Conservation (phyloP, 257 asterid species). For the Leptodermis oblonga region DNA sequence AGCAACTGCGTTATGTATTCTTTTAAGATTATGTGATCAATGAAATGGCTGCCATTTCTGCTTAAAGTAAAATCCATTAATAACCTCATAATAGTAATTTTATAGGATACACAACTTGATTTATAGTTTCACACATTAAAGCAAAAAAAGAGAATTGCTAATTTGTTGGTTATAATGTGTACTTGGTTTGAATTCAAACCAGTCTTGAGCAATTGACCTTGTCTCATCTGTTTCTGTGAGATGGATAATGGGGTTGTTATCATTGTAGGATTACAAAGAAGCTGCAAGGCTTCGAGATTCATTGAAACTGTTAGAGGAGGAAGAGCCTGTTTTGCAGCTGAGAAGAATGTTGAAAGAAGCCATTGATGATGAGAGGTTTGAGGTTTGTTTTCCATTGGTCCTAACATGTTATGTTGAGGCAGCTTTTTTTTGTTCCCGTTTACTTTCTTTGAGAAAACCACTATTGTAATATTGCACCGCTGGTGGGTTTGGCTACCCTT, state of each 20-base stretch:
- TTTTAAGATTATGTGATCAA: too few relatives aligned
- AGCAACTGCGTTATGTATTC: too few relatives aligned
- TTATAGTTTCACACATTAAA: too few relatives aligned
- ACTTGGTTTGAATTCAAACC: too few relatives aligned
- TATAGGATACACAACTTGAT: not conserved
- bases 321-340: conserved; percentile 72
- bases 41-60: too few relatives aligned
- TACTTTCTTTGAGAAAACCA: too few relatives aligned
- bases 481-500: not conserved
- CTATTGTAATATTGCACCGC: too few relatives aligned
- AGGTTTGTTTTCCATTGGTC: conserved; percentile 35
- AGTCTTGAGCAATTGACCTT: not conserved
- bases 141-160: too few relatives aligned
- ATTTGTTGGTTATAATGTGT: not conserved
- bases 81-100: not conserved
- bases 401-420: not conserved
- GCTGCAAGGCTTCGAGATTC: conserved; percentile 89
- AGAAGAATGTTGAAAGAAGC: conserved; percentile 69
- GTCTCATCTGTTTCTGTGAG: not conserved
- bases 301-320: conserved; percentile 64
- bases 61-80: too few relatives aligned
- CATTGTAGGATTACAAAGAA: conserved; percentile 58
- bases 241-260: conserved; percentile 5
- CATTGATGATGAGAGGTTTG: conserved; percentile 66
- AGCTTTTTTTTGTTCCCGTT: not conserved